Evolutionary conservation across 73 alveolate species (phyloP).

Genomic region (Paramecium pentaurelia): DNA sequence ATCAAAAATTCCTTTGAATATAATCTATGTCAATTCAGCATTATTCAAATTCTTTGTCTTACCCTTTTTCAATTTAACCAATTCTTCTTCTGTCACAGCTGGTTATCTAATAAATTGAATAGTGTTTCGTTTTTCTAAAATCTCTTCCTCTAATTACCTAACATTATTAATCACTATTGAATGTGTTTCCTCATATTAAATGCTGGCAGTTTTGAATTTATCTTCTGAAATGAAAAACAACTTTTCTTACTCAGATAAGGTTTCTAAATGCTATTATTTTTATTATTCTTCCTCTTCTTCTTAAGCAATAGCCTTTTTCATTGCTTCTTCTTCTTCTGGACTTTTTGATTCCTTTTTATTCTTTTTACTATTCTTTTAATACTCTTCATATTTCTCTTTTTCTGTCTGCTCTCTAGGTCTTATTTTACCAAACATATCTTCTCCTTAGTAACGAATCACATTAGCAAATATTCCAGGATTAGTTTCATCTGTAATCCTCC

Average conservation of each 20-base stretch:
- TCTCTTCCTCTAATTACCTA: slow-evolving; percentile 75
- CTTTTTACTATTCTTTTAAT: slow-evolving; percentile 64
- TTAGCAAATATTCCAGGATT: slow-evolving; percentile 58
- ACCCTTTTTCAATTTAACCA: slow-evolving; percentile 43
- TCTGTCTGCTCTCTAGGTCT: slow-evolving; percentile 71
- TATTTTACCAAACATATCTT: slow-evolving; percentile 62
- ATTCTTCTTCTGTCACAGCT: slow-evolving; percentile 58
- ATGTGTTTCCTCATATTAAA: slow-evolving; percentile 70
- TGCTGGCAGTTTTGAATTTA: slow-evolving; percentile 72
- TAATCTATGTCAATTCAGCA: slow-evolving; percentile 46
- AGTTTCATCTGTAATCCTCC: slow-evolving; percentile 50
- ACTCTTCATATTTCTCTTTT: slow-evolving; percentile 75
- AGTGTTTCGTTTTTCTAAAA: neutral
- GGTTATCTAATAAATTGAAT: slow-evolving; percentile 36
- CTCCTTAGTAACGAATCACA: slow-evolving; percentile 61
- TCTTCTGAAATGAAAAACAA: slow-evolving; percentile 73
- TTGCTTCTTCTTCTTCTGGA: slow-evolving; percentile 76
- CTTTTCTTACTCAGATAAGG: slow-evolving; percentile 71
- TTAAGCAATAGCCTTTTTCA: slow-evolving; percentile 61
- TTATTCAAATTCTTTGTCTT: slow-evolving; percentile 46
- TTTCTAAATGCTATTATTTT: slow-evolving; percentile 70
- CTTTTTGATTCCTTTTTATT: slow-evolving; percentile 63
- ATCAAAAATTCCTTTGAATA: slow-evolving; percentile 80
- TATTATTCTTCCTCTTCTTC: slow-evolving; percentile 77
- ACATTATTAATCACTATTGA: slow-evolving; percentile 66